Evolutionary conservation across 2,329 filamentous ascomycete species (phyloP).

Genomic region (Aspergillus carbonarius): DNA sequence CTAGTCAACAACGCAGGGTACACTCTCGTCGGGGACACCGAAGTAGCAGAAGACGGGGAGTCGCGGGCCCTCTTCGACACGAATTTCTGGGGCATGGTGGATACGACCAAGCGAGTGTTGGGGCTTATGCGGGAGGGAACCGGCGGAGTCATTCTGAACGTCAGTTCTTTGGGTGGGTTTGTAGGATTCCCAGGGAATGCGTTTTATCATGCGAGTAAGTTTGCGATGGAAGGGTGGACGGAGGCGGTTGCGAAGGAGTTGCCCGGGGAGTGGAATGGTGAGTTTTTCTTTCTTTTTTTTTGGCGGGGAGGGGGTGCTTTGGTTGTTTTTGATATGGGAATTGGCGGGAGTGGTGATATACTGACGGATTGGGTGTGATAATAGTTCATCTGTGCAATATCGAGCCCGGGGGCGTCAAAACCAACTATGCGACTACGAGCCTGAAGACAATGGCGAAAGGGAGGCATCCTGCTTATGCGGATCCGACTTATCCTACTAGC

Average conservation of each 20-base stretch:
- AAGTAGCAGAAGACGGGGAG: slow-evolving; percentile 17
- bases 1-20: slow-evolving; percentile 26
- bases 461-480: slow-evolving; percentile 4
- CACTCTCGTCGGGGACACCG: slow-evolving; percentile 19
- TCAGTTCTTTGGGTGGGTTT: slow-evolving; percentile 21
- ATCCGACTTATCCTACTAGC: neutral
- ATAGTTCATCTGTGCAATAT: slow-evolving; percentile 5
- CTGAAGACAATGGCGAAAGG: slow-evolving; percentile 1
- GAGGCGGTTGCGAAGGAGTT: slow-evolving; percentile 23
- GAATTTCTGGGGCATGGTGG: slow-evolving; percentile 15
- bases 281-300: slow-evolving; percentile 42
- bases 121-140: slow-evolving; percentile 1
- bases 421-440: slow-evolving; percentile 33
- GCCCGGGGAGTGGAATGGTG: slow-evolving; percentile 29
- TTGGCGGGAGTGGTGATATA: slow-evolving; percentile 8
- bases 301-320: slow-evolving; percentile 36
- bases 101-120: neutral
- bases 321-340: neutral
- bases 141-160: slow-evolving; percentile 22
- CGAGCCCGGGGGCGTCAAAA: slow-evolving; percentile 43
- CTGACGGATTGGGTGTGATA: slow-evolving; percentile 24
- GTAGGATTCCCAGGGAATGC: slow-evolving; percentile 20
- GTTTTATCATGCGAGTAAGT: slow-evolving; percentile 26
- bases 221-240: slow-evolving; percentile 23
- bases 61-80: slow-evolving; percentile 18